Evolutionary conservation across 768 basidiomycete genomes (phyloP), one percentile per base, ranked within the genome.

Genomic region (Hygrocybe punicea): DNA sequence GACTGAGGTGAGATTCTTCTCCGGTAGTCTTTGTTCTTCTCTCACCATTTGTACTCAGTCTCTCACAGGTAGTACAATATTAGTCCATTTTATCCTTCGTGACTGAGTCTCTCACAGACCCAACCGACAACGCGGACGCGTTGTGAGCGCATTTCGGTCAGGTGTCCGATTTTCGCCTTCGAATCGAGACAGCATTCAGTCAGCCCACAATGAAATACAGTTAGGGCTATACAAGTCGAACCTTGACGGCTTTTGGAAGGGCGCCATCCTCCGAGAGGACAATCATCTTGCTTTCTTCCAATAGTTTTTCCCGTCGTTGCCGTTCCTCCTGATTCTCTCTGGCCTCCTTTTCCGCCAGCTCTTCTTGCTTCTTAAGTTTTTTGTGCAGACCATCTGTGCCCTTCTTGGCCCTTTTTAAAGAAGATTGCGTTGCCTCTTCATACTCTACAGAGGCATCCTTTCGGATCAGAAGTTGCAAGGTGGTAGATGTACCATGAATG

Each of bases 351-450:
- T 85, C 86, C 5, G 84, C 85, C 39, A 84, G 76, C 67, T 91
- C 90, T 62, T 85, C 86, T 3, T 82, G 83, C 70, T 93, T 96
- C 73, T 89, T 84, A 58, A 81, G 80, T 73, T 97, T 98, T 77
- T 94, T 95, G 73, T 91, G 86, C 50, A 96, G 81, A 7, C 85
- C 87, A 59, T 91, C 88, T 0, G 91, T 86, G 25, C 80, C 84
- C 73, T 97, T 98, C 73, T 89, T 90, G 4, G 91, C 91, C 73
- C 96, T 98, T 77, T 99, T 99, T 58, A 93, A 69, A 6, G 91
- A 85, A 6, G 89, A 87, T 58, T 89, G 84, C 0, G 91, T 89
- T 13, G 93, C 88, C 54, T 88, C 86, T 57, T 87, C 86, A 70
- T 86, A 98, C 57, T 81, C 78, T 39, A 72, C 75, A 8, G 75